Evolutionary conservation across 768 basidiomycete genomes (phyloP).

Genomic region (Macrolepiota albuminosa): DNA sequence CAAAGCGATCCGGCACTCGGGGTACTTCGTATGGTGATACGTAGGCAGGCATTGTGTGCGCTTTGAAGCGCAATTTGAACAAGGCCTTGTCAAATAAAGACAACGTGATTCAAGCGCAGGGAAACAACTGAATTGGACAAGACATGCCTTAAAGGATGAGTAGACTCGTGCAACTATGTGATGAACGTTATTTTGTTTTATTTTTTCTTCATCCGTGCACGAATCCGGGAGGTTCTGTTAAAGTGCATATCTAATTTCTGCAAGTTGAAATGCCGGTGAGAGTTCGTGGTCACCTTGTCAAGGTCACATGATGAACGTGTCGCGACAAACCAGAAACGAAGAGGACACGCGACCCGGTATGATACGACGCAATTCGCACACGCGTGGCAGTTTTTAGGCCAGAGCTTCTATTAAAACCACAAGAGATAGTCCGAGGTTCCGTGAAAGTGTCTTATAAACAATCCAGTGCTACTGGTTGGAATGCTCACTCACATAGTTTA

Average conservation of each 20-base stretch:
- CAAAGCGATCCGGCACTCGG: neutral
- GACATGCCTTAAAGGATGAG: neutral
- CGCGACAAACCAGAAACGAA: neutral
- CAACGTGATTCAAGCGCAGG: neutral
- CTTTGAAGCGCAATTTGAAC: neutral
- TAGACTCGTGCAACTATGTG: neutral
- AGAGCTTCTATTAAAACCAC: neutral
- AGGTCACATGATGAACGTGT: constrained; percentile 2
- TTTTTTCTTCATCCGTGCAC: neutral
- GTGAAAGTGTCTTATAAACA: neutral
- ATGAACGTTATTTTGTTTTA: neutral
- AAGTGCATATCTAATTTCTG: neutral
- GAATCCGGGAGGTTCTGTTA: too few species aligned
- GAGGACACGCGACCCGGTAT: neutral
- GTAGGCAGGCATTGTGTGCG: neutral
- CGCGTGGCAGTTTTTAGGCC: neutral
- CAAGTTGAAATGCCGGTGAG: neutral
- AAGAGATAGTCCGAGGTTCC: neutral
- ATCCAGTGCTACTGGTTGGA: too few species aligned
- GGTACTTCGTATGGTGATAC: neutral
- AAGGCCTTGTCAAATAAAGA: neutral
- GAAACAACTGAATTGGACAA: neutral
- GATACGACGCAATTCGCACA: neutral
- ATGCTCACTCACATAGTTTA: neutral
- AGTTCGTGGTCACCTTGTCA: neutral